A percentile compares a stretch with the other conserved stretches of the same genome.
phyloP scores from a whole-genome alignment of 768 basidiomycete species.

The Leccinum truebloodii region DNA sequence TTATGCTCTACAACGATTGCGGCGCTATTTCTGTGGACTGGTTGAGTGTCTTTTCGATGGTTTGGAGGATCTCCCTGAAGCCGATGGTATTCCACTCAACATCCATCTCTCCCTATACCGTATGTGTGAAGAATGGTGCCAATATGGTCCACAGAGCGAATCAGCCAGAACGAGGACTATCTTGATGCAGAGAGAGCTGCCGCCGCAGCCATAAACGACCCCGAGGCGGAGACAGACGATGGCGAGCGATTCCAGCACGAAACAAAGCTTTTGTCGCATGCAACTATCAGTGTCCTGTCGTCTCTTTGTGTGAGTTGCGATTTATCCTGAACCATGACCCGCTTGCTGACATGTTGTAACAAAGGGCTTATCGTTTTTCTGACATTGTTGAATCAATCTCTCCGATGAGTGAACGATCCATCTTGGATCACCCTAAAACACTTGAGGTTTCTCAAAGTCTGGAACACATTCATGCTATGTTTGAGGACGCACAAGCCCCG shows the following conservation, averaged over 20 bases:
- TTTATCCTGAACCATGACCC: background rate
- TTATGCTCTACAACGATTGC: conserved; percentile 73
- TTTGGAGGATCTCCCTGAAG: conserved; percentile 65
- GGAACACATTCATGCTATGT: conserved; percentile 68
- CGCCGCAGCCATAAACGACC: conserved; percentile 38
- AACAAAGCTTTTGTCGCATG: conserved; percentile 69
- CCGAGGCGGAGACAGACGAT: conserved; percentile 50
- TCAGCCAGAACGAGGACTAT: conserved; percentile 65
- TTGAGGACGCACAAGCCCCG: conserved; percentile 55
- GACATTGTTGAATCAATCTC: conserved; percentile 55
- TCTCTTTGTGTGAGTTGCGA: conserved; percentile 74
- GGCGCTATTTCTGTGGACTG: conserved; percentile 89
- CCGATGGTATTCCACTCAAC: conserved; percentile 70
- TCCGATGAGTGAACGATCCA: conserved; percentile 54
- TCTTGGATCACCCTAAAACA: conserved; percentile 52
- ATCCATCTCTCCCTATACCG: conserved; percentile 80
- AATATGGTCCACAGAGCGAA: conserved; percentile 75
- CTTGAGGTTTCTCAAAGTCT: conserved; percentile 54
- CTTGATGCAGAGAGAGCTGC: conserved; percentile 40
- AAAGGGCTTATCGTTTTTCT: conserved; percentile 74
- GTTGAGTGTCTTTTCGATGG: conserved; percentile 86
- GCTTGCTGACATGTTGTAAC: conserved; percentile 42
- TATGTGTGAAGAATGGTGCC: conserved; percentile 93
- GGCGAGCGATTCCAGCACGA: conserved; percentile 68
- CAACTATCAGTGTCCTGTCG: conserved; percentile 79